These are phyloP conservation scores for Flammula alnicola DNA, from an alignment of 1,284 basidiomycete species.

Conservation along the genomic window DNA sequence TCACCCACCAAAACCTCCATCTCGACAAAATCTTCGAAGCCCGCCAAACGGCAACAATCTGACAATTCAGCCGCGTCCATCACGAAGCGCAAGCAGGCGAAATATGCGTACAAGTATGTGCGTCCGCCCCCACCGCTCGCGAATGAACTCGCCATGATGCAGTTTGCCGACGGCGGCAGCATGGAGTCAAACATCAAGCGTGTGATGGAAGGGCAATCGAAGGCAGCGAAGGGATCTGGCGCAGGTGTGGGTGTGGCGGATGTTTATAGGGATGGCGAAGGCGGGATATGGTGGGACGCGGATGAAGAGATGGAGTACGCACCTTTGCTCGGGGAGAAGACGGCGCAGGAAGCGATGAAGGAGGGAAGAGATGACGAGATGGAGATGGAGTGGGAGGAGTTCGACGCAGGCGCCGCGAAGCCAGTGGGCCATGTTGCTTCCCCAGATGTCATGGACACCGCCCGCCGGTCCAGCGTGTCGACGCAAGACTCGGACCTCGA, in stretches of 20 bases:
- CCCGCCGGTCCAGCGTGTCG: constrained; percentile 46
- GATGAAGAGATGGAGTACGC: constrained; percentile 72
- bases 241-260: constrained; percentile 44
- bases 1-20: constrained; percentile 27
- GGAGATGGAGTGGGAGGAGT: constrained; percentile 47
- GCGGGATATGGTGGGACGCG: constrained; percentile 70
- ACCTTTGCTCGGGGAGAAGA: constrained; percentile 50
- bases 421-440: no score
- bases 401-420: constrained; percentile 34
- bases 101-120: constrained; percentile 28
- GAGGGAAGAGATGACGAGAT: constrained; percentile 21
- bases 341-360: constrained; percentile 16
- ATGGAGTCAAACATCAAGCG: constrained; percentile 60
- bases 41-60: constrained; percentile 14
- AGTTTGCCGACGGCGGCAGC: constrained; percentile 66
- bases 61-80: constrained; percentile 34
- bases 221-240: constrained; percentile 34
- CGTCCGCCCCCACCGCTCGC: constrained; percentile 54
- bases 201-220: constrained; percentile 59
- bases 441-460: no score
- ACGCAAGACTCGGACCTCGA: constrained; percentile 59
- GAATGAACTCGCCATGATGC: constrained; percentile 67
- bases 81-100: constrained; percentile 41
- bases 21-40: constrained; percentile 20
- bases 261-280: constrained; percentile 61